Evolutionary conservation across 495 filamentous ascomycete species (phyloP), one percentile per base, ranked within the genome.

Genomic region (Neurospora discreta): DNA sequence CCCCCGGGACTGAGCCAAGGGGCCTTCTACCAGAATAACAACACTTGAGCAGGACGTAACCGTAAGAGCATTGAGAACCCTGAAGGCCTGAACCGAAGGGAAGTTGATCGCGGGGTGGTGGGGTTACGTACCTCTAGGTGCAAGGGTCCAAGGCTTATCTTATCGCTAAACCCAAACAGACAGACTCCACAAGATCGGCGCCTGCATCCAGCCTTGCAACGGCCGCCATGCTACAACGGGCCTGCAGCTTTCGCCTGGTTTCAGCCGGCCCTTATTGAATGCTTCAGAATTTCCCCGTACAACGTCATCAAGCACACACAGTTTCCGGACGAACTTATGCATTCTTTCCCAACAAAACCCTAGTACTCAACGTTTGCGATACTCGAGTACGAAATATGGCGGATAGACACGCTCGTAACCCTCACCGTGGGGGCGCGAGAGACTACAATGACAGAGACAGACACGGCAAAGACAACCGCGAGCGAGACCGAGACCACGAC

Each of bases 401-500:
- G 26, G 52, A 65, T 36, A 65, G 52, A 18, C 52, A 65, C 6
- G 23, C 15, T 18, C 52, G 52, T 18, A 65, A 65, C 30, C 30
- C 52, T 36, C 52, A 33, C 7, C 52, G 52, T 9, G 52, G 52
- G 26, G 52, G 52, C 26, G 52, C 52, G 15, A 65, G 15, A 65
- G 52, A 36, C 52, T 33, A 81, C 68, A 77, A 76, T 73, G 79
- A 76, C 65, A 68, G 72, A 68, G 77, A 77, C 71, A 77, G 79
- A 69, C 74, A 78, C 23, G 67, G 72, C 3, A 80, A 77, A 60
- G 71, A 77, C 70, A 76, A 77, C 75, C 26, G 74, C 44, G 77
- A 77, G 58, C 74, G 78, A 65, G 81, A 82, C 39, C 77, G 80
- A 39, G 81, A 78, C 46, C 71, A 76, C 15, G 78, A 80, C 20